Percentiles rank a stretch among this genome's conserved stretches.
These are phyloP conservation scores for Lolium rigidum DNA, from an alignment of 176 grass and related monocot species.

Conservation along the genomic window DNA sequence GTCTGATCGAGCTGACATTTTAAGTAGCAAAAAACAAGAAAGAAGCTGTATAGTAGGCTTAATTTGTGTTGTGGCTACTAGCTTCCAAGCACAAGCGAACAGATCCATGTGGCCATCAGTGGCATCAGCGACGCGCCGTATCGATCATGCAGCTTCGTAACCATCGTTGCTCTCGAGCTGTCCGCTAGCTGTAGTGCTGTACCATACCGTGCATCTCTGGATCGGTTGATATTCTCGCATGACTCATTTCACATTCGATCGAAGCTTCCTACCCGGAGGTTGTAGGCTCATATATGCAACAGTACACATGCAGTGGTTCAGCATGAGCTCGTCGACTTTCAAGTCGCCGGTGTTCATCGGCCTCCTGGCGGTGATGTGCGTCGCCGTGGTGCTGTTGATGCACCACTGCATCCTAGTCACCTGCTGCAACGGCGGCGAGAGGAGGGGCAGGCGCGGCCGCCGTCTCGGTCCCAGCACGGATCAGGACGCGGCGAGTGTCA, in stretches of 20 bases:
- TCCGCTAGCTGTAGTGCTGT: background rate
- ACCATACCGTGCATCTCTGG: background rate
- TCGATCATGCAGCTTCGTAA: conserved; percentile 34
- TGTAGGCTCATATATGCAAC: background rate
- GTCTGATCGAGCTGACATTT: background rate
- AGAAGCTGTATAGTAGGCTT: too few relatives aligned
- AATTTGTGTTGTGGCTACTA: background rate
- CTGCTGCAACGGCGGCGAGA: conserved; percentile 27
- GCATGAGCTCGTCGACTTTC: background rate
- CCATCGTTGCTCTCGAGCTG: conserved; percentile 32
- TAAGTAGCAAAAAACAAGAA: background rate
- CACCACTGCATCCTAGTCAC: conserved; percentile 48
- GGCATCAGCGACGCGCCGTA: conserved; percentile 33
- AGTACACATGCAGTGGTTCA: background rate
- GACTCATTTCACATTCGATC: conserved; percentile 2
- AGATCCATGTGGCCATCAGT: background rate
- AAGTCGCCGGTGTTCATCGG: conserved; percentile 52
- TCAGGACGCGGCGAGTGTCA: background rate
- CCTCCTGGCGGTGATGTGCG: conserved; percentile 38
- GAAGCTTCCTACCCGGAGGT: background rate
- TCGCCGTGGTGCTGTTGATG: conserved; percentile 24
- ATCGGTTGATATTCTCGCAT: background rate
- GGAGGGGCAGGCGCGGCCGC: background rate
- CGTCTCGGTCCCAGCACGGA: background rate
- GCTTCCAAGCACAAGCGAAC: conserved; percentile 1